A percentile compares a stretch with the other conserved stretches of the same genome.
These are phyloP conservation scores for Chenopodium suecicum DNA, from an alignment of 148 eudicot species.

Conservation along the genomic window DNA sequence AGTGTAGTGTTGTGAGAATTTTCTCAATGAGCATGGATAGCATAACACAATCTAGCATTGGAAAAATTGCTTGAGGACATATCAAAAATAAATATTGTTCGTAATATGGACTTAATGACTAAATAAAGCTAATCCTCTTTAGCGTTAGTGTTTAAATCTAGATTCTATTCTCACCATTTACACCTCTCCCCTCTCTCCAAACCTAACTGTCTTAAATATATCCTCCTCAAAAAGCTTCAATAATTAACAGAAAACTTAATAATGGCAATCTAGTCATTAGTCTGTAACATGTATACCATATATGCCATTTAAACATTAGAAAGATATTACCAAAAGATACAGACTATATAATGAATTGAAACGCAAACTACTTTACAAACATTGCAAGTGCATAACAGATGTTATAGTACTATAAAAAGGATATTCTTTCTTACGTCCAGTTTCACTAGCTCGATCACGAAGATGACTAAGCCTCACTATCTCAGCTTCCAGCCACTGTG, in stretches of 20 bases:
- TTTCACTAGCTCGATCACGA: conserved; percentile 95
- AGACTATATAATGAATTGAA: neutral
- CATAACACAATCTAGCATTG: too few relatives aligned
- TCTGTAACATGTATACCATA: neutral
- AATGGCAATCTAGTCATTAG: neutral
- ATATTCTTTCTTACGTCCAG: conserved; percentile 92
- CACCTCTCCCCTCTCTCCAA: neutral
- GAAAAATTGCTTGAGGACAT: too few relatives aligned
- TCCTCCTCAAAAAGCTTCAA: neutral
- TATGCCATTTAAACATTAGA: neutral
- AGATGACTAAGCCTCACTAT: conserved; percentile 77
- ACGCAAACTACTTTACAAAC: conserved; percentile 3
- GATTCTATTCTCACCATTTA: neutral
- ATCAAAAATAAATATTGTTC: too few relatives aligned
- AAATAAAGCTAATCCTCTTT: too few relatives aligned
- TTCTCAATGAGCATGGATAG: neutral
- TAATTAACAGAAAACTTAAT: too few relatives aligned
- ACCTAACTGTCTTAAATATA: neutral
- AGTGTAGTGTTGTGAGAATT: neutral
- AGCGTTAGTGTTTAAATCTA: too few relatives aligned
- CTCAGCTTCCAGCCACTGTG: conserved; percentile 96
- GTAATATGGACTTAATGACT: too few relatives aligned
- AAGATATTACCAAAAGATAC: neutral
- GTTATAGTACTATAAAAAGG: conserved; percentile 42
- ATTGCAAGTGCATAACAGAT: neutral